These are phyloP conservation scores for Globisporangium uncinulatum DNA, from an alignment of 352 stramenopile genomes.

Conservation along the genomic window DNA sequence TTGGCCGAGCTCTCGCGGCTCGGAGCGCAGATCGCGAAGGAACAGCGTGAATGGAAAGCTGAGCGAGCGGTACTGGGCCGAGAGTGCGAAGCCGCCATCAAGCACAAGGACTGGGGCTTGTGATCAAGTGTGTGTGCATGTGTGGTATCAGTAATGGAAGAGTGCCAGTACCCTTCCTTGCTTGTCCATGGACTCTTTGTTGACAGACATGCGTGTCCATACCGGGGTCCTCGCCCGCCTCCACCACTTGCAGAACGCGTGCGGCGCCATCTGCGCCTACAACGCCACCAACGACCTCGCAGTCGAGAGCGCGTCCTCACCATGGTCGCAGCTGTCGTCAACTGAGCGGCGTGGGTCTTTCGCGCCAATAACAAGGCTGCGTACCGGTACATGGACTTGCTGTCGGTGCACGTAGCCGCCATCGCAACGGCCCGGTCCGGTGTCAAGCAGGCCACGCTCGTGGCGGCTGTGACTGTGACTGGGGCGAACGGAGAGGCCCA, in stretches of 20 bases:
- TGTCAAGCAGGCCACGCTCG: background rate
- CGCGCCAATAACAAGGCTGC: background rate
- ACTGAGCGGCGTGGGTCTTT: background rate
- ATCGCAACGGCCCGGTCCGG: background rate
- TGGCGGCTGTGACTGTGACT: background rate
- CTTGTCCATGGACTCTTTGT: too few species aligned
- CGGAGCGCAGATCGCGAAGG: too few species aligned
- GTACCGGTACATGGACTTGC: background rate
- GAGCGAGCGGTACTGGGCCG: too few species aligned
- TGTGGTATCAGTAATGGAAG: too few species aligned
- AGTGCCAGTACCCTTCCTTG: too few species aligned
- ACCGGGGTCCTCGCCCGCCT: too few species aligned
- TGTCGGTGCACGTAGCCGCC: background rate
- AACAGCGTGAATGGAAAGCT: too few species aligned
- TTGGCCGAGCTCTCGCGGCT: too few species aligned
- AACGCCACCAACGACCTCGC: background rate
- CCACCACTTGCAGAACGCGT: background rate
- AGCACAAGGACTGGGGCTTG: too few species aligned
- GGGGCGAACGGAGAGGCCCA: background rate
- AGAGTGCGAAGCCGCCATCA: too few species aligned
- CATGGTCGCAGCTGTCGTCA: background rate
- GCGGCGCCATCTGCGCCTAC: background rate
- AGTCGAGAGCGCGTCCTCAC: background rate
- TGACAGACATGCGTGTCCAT: too few species aligned
- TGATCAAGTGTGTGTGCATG: too few species aligned